Conservation (phyloP, 306 rosid genomes). For the Pyrus bretschneideri region DNA sequence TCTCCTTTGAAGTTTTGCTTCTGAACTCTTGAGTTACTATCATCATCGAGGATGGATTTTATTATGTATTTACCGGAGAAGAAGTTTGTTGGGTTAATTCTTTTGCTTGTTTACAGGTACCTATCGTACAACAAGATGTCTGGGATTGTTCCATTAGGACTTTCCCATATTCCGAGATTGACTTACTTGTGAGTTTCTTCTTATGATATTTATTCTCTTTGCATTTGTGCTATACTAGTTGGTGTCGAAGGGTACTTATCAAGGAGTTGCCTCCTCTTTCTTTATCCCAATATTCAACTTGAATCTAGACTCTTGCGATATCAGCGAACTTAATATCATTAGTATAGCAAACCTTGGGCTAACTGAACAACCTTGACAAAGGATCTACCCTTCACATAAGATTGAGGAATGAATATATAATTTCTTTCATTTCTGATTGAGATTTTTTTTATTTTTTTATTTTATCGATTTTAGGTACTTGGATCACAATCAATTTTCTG, state of each 20-base stretch:
- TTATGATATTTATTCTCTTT: not conserved
- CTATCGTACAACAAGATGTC: constrained; percentile 92
- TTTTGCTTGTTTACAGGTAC: constrained; percentile 50
- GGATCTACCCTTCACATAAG: not conserved
- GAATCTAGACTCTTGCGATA: not conserved
- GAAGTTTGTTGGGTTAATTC: not conserved
- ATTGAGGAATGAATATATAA: not conserved
- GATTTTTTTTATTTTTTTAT: not conserved
- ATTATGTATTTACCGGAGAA: not conserved
- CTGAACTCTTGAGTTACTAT: not conserved
- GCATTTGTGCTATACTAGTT: constrained; percentile 7
- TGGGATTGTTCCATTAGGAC: constrained; percentile 74
- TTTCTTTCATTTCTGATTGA: not conserved
- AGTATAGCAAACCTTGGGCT: not conserved
- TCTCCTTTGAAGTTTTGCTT: too few relatives aligned
- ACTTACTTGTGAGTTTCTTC: constrained; percentile 80
- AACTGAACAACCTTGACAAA: not conserved
- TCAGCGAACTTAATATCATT: not conserved
- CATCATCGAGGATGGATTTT: not conserved
- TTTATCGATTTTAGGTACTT: constrained; percentile 62
- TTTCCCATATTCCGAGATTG: constrained; percentile 77
- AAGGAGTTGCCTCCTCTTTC: not conserved
- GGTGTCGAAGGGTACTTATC: not conserved
- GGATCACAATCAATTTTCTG: constrained; percentile 95
- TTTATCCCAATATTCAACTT: not conserved